Conservation (phyloP, 176 grass and related monocot species). For the Ananas comosus region DNA sequence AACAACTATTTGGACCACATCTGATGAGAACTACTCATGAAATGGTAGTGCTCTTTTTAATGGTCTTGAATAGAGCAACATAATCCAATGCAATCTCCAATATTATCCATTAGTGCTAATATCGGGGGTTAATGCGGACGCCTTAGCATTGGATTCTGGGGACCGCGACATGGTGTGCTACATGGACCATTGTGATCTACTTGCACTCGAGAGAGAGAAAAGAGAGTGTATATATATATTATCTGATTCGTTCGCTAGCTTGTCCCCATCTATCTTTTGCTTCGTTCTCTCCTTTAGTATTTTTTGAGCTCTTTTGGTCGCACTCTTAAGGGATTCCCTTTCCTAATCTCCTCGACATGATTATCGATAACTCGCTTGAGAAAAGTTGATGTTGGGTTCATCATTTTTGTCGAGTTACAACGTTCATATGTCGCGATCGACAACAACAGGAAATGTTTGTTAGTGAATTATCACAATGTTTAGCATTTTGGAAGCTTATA, state of each 20-base stretch:
- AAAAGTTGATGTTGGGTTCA: too few relatives aligned
- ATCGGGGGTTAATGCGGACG: not conserved
- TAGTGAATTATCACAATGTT: too few relatives aligned
- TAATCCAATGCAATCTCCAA: not conserved
- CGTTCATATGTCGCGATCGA: too few relatives aligned
- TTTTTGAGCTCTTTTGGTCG: not conserved
- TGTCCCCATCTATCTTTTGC: slow-evolving; percentile 29
- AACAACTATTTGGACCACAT: not conserved
- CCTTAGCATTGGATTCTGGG: slow-evolving; percentile 18
- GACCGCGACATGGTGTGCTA: slow-evolving; percentile 10
- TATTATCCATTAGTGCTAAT: slow-evolving; percentile 4
- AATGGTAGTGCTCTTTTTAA: not conserved
- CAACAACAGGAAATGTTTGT: too few relatives aligned
- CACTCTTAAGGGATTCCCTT: not conserved
- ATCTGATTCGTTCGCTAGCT: slow-evolving; percentile 18
- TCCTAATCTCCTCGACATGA: not conserved
- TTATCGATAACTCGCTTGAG: too few relatives aligned
- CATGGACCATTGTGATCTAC: slow-evolving; percentile 5
- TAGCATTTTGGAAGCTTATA: too few relatives aligned
- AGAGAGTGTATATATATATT: not conserved
- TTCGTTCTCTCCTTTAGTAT: slow-evolving; percentile 1
- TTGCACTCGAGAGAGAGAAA: slow-evolving; percentile 13
- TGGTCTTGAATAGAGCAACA: not conserved
- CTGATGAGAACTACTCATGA: not conserved
- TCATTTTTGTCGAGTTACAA: too few relatives aligned